These are phyloP conservation scores for Penicillium brevicompactum DNA, from an alignment of 2,329 filamentous ascomycete genomes.

Conservation along the genomic window DNA sequence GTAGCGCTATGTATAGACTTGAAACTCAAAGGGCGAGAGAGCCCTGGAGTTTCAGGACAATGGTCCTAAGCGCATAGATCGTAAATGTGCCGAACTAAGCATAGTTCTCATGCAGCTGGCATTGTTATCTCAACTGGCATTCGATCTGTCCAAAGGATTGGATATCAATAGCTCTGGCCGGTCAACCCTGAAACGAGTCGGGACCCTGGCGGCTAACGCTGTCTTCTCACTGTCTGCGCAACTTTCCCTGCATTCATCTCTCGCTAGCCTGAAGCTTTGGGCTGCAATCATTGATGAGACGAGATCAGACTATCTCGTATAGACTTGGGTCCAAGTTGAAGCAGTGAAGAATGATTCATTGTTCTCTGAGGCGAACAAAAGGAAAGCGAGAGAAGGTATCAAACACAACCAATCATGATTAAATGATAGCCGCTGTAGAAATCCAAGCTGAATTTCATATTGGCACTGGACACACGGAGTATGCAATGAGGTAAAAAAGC, in stretches of 20 bases:
- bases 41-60: neutral
- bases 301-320: neutral
- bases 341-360: neutral
- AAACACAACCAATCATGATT: neutral
- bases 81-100: conserved; percentile 6
- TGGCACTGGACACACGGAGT: neutral
- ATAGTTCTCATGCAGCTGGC: neutral
- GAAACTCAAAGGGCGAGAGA: conserved; percentile 3
- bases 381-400: neutral
- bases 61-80: conserved; percentile 14
- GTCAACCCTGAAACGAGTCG: conserved; percentile 17
- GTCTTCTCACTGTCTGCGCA: neutral
- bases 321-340: neutral
- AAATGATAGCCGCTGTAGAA: neutral
- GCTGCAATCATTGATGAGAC: neutral
- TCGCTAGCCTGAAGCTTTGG: neutral
- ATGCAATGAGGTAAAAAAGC: neutral
- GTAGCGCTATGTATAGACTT: conserved; percentile 13
- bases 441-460: neutral
- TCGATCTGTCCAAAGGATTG: conserved; percentile 12
- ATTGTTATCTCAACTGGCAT: conserved; percentile 8
- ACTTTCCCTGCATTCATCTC: too few species aligned
- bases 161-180: conserved; percentile 3
- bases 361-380: neutral
- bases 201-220: conserved; percentile 4